These are phyloP conservation scores for Aspergillus texensis DNA, from an alignment of 2,329 filamentous ascomycete genomes.

Conservation along the genomic window DNA sequence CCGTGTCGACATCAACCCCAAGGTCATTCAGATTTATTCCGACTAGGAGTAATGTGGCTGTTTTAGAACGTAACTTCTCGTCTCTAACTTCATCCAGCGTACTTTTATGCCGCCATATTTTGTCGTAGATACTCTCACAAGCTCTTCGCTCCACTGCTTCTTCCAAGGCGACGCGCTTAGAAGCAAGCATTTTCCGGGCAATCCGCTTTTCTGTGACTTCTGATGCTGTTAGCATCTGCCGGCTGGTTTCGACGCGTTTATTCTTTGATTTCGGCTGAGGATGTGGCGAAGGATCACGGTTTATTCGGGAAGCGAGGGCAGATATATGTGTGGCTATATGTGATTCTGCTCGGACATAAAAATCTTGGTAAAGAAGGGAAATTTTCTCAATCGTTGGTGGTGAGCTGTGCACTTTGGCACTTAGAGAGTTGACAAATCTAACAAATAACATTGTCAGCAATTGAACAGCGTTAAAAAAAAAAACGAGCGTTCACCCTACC, in stretches of 20 bases:
- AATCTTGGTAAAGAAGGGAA: constrained; percentile 89
- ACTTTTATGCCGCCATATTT: constrained; percentile 87
- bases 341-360: constrained; percentile 78
- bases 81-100: constrained; percentile 95
- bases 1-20: constrained; percentile 69
- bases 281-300: constrained; percentile 65
- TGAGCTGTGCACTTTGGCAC: constrained; percentile 80
- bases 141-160: constrained; percentile 87
- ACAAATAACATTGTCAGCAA: constrained; percentile 10
- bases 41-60: constrained; percentile 84
- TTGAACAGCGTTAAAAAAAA: too few relatives aligned
- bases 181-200: constrained; percentile 74
- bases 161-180: constrained; percentile 76
- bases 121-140: constrained; percentile 81
- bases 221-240: constrained; percentile 87
- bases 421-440: constrained; percentile 89
- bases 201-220: constrained; percentile 81
- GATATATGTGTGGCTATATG: constrained; percentile 88
- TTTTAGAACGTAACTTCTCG: constrained; percentile 91
- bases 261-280: constrained; percentile 57
- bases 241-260: constrained; percentile 52
- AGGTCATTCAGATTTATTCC: constrained; percentile 87
- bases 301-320: constrained; percentile 73
- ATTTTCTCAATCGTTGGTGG: constrained; percentile 83
- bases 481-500: constrained; percentile 53